phyloP scores from a whole-genome alignment of 2,329 filamentous ascomycete species.

The Onygenales sp. region DNA sequence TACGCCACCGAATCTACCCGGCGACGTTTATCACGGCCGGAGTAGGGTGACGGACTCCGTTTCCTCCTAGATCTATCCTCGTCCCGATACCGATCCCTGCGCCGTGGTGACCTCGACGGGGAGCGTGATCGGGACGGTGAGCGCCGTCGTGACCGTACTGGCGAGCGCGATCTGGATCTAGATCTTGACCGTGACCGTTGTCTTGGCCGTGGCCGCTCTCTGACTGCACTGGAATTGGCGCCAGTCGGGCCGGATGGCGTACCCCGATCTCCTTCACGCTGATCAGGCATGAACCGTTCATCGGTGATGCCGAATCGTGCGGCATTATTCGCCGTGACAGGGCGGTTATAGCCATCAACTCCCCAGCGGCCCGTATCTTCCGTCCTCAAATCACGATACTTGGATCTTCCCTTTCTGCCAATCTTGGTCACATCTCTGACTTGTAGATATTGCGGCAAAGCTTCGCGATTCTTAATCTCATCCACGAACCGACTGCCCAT shows the following conservation, averaged over 20 bases:
- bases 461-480: constrained; percentile 70
- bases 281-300: constrained; percentile 39
- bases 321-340: constrained; percentile 16
- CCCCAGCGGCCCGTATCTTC: constrained; percentile 90
- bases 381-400: constrained; percentile 75
- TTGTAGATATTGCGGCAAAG: constrained; percentile 84
- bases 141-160: constrained; percentile 31
- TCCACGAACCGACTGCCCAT: constrained; percentile 79
- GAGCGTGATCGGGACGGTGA: constrained; percentile 41
- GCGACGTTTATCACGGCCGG: constrained; percentile 33
- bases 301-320: constrained; percentile 32
- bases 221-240: constrained; percentile 36
- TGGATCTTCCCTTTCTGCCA: constrained; percentile 82
- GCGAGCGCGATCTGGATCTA: constrained; percentile 47
- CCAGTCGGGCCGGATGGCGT: constrained; percentile 30
- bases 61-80: constrained; percentile 26
- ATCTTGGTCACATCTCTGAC: constrained; percentile 88
- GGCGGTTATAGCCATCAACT: constrained; percentile 35
- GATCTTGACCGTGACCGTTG: constrained; percentile 23
- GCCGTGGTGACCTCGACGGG: constrained; percentile 12
- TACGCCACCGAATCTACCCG: constrained; percentile 18
- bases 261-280: constrained; percentile 19
- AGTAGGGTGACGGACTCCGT: constrained; percentile 33
- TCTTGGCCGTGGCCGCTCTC: constrained; percentile 21
- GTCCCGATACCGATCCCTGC: constrained; percentile 35